Base-by-base conservation (phyloP, 139 green algal species). In the Yamagishiella unicocca region DNA sequence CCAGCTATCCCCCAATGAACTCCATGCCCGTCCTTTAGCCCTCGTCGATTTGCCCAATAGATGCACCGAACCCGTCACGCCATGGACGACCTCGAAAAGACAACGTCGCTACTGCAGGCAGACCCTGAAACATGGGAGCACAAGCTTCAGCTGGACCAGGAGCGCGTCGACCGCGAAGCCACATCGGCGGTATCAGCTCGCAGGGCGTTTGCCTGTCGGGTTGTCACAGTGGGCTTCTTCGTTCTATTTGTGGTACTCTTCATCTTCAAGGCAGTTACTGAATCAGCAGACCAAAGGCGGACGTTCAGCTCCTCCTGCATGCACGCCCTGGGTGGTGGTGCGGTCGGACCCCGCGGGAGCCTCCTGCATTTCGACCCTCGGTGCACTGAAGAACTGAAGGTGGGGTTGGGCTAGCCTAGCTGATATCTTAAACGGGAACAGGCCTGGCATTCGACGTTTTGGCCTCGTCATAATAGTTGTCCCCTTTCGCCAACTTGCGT, bases 271-370 rank as follows among this genome's bases (percentile, higher is more conserved):
- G 37, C 55, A 4, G 4, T 82, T 27, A 61, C 45, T 22, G 45
- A 40, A 2, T 40, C 40, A 3, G n/a, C 62, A n/a, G 58, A 84
- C n/a, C 21, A 84, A 33, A 9, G 21, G 22, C 54, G 50, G 1
- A 54, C 38, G 17, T 74, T 64, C 37, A 79, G 38, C 78, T 31
- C 33, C 7, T n/a, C 33, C 8, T 90, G 86, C 40, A 64, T 87
- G n/a, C 68, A 83, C 55, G 46, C 78, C 4, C 22, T 78, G n/a
- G 86, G 86, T 1, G 86, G 86, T 1, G 86, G 86, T 21, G n/a
- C 35, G 4, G 68, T 87, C 0, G 83, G 83, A 27, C n/a, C 72
- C 1, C 66, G 83, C 0, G 83, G 83, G 14, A 68, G 19, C 83
- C 58, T 89, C 0, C 58, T 80, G 40, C 67, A 76, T 29, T 87